Base-by-base conservation (phyloP, 306 rosid genomes). In the Glycine latifolia region DNA sequence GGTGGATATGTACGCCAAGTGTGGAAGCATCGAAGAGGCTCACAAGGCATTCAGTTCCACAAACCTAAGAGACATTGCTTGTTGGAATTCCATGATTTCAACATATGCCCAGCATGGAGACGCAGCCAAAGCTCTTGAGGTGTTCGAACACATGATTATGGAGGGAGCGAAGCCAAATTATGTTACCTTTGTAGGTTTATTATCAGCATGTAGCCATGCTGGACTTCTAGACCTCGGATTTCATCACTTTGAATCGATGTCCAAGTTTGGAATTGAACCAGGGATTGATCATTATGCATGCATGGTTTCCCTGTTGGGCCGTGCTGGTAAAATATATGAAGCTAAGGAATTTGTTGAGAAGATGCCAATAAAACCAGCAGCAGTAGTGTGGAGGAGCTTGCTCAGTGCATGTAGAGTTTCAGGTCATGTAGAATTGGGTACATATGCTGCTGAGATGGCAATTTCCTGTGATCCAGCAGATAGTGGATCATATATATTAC, bases 51-150 rank as follows among this genome's bases (percentile, higher is more conserved):
- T 92, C 85, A 59, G 49, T 79, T 83, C 86, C 6, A 84, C 90
- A 63, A 69, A 56, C 77, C 31, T 16, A 81, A 91, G 85, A 81
- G 98, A 94, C 63, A 67, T 84, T 67, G 94, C 93, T 12, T 94
- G 98, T 74, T 94, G 97, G 98, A 94, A 94, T 85, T 90, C 98
- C 63, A 92, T 94, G 90, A 87, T 94, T 46, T 87, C 97, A 20
- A 90, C 94, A 3, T 90, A 91, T 82, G 97, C 98, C 12, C 94
- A 90, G 12, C 98, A 94, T n/a, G 98, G 98, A 70, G 93, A 86
- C 55, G 97, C 94, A 44, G 82, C 44, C 67, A 79, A 86, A 67
- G 95, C 98, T 63, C 91, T 92, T 66, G 77, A 79, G 76, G 82
- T 84, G 86, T 94, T 91, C n/a, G 83, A 89, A 68, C 41, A 44